phyloP scores from a whole-genome alignment of 23 red algal species.

The Pyropia haitanensis region DNA sequence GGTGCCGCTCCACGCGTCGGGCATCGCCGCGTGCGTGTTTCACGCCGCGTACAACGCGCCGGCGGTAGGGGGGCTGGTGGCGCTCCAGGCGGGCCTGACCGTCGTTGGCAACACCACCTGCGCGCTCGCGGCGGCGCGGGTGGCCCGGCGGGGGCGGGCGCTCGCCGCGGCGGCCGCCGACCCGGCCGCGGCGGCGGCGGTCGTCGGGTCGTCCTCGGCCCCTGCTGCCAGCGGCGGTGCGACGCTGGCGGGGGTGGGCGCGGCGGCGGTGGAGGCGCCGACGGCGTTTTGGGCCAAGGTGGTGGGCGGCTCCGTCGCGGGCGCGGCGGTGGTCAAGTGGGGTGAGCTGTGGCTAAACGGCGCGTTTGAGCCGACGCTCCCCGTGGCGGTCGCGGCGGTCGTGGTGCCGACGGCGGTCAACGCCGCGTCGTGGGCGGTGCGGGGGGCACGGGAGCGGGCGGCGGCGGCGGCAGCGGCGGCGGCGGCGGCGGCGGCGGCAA shows the following conservation, averaged over 20 bases:
- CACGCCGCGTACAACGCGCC: conserved; percentile 72
- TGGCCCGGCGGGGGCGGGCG: conserved; percentile 1
- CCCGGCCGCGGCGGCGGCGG: neutral
- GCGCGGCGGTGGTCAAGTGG: conserved; percentile 56
- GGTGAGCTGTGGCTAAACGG: conserved; percentile 29
- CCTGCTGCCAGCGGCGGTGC: neutral
- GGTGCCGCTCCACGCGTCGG: conserved; percentile 68
- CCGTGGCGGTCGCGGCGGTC: conserved; percentile 24
- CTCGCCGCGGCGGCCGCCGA: neutral
- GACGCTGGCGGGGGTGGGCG: conserved; percentile 25
- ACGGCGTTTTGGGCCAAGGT: conserved; percentile 21
- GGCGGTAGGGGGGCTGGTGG: conserved; percentile 28
- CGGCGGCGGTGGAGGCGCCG: conserved; percentile 1
- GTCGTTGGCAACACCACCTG: conserved; percentile 48
- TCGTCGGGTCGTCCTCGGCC: neutral
- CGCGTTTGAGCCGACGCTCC: conserved; percentile 24
- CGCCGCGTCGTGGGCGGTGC: conserved; percentile 49
- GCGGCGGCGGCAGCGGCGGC: too few relatives aligned
- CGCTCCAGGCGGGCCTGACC: conserved; percentile 53
- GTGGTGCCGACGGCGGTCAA: conserved; percentile 52
- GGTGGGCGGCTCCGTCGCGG: conserved; percentile 18
- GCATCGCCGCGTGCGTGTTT: conserved; percentile 62
- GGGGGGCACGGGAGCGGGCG: neutral
- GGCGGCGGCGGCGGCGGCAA: too few relatives aligned
- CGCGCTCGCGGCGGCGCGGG: conserved; percentile 31